Evolutionary conservation across 129 eudicot genomes (phyloP).

Genomic region (Flaveria trinervia): DNA sequence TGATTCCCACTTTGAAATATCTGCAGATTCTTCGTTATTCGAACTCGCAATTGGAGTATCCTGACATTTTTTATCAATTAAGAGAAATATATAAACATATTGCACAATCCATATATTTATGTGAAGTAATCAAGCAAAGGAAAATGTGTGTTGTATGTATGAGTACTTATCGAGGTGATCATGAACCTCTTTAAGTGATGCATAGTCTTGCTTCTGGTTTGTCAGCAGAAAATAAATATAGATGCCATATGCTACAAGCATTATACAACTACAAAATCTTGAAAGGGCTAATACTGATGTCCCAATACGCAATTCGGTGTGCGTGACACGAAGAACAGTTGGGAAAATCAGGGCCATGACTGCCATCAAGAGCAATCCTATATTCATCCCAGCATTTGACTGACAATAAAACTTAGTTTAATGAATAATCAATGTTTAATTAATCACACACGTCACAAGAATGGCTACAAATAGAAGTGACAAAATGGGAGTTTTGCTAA

Average conservation of each 20-base stretch:
- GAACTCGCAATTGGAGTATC: slow-evolving; percentile 41
- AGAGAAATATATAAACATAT: not conserved
- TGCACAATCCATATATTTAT: slow-evolving; percentile 3
- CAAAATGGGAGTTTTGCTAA: not conserved
- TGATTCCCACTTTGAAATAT: slow-evolving; percentile 65
- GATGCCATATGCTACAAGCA: slow-evolving; percentile 69
- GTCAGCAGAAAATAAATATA: slow-evolving; percentile 62
- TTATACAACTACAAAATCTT: slow-evolving; percentile 68
- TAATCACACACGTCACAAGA: not conserved
- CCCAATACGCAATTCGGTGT: slow-evolving; percentile 59
- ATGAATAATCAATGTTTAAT: not conserved
- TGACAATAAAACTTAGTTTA: slow-evolving; percentile 25
- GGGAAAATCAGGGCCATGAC: slow-evolving; percentile 68
- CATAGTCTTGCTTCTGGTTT: slow-evolving; percentile 45
- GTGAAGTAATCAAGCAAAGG: slow-evolving; percentile 7
- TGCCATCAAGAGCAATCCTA: slow-evolving; percentile 72
- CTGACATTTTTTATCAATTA: slow-evolving; percentile 30
- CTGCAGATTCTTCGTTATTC: slow-evolving; percentile 59
- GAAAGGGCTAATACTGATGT: slow-evolving; percentile 66
- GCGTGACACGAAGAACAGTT: slow-evolving; percentile 59
- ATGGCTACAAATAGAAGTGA: not conserved
- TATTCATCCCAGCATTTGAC: slow-evolving; percentile 59
- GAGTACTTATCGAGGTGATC: not conserved
- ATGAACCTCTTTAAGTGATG: slow-evolving; percentile 40
- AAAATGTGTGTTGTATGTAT: not conserved